phyloP scores from a whole-genome alignment of 1,284 basidiomycete species.

The Rhodotorula mucilaginosa region DNA sequence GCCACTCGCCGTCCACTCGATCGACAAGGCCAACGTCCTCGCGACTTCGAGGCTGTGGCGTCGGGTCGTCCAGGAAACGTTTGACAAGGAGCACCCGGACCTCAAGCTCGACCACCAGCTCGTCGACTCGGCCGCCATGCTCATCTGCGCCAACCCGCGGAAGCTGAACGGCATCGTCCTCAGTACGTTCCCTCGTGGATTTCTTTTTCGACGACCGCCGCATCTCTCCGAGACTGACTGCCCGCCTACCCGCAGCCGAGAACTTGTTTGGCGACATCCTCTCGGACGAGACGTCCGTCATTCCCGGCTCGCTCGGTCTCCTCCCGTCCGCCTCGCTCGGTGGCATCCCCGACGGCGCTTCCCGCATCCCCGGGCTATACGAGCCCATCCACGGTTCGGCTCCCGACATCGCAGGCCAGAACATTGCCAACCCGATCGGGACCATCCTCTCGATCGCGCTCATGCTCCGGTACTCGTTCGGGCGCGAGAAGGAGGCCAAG shows the following conservation, averaged over 20 bases:
- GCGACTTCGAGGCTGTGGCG: slow-evolving; percentile 94
- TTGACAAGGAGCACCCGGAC: slow-evolving; percentile 80
- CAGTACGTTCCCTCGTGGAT: slow-evolving; percentile 48
- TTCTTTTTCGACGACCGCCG: too few species aligned
- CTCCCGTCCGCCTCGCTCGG: slow-evolving; percentile 93
- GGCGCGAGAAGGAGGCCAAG: slow-evolving; percentile 74
- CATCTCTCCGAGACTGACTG: not conserved
- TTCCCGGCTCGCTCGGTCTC: slow-evolving; percentile 93
- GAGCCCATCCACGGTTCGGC: slow-evolving; percentile 96
- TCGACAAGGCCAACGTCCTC: slow-evolving; percentile 99
- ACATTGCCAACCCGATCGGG: slow-evolving; percentile 94
- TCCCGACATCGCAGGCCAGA: slow-evolving; percentile 91
- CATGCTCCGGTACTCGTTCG: slow-evolving; percentile 91
- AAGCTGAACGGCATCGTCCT: slow-evolving; percentile 94
- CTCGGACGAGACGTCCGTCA: slow-evolving; percentile 83
- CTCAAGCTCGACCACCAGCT: slow-evolving; percentile 77
- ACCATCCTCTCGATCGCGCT: slow-evolving; percentile 95
- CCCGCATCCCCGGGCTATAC: slow-evolving; percentile 75
- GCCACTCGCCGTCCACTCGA: slow-evolving; percentile 82
- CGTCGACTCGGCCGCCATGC: slow-evolving; percentile 95
- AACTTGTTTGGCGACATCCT: slow-evolving; percentile 91
- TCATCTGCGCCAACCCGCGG: slow-evolving; percentile 85
- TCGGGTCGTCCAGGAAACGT: slow-evolving; percentile 78
- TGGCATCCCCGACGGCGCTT: slow-evolving; percentile 75
- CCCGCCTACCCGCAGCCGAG: slow-evolving; percentile 57